These are phyloP conservation scores for Sporisorium reilianum DNA, from an alignment of 1,284 basidiomycete species.

Conservation along the genomic window DNA sequence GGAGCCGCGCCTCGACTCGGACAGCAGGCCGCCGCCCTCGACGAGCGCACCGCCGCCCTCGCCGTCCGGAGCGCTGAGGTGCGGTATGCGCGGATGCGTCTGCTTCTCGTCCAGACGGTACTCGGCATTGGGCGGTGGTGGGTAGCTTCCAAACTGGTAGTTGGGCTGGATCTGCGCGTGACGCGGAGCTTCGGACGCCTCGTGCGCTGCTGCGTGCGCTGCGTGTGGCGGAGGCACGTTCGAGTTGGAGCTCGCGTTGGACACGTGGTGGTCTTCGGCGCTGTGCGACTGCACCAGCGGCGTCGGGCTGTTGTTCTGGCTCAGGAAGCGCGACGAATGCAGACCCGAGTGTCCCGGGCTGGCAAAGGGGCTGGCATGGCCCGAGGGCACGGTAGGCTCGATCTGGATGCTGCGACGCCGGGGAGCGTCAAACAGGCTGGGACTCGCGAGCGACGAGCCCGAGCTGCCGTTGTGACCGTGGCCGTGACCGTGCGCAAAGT, in stretches of 20 bases:
- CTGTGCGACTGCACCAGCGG: conserved; percentile 38
- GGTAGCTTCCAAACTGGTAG: conserved; percentile 52
- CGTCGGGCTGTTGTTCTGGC: conserved; percentile 52
- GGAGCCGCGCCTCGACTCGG: conserved; percentile 42
- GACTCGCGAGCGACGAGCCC: conserved; percentile 37
- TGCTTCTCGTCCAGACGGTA: conserved; percentile 42
- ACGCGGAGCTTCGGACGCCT: conserved; percentile 19
- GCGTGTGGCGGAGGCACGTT: conserved; percentile 15
- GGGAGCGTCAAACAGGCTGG: conserved; percentile 44
- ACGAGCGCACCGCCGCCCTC: conserved; percentile 41
- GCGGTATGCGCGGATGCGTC: conserved; percentile 39
- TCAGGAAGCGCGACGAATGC: conserved; percentile 45
- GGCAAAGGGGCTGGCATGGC: conserved; percentile 40
- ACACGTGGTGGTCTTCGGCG: conserved; percentile 34
- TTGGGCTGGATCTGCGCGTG: conserved; percentile 41
- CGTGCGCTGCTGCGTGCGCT: conserved; percentile 19
- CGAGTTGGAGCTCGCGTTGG: conserved; percentile 16
- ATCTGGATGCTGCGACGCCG: conserved; percentile 52
- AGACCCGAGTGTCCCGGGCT: conserved; percentile 41
- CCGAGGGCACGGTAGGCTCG: conserved; percentile 48
- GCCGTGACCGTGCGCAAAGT: conserved; percentile 37
- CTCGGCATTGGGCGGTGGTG: conserved; percentile 35
- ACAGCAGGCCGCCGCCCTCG: conserved; percentile 28
- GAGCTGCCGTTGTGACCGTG: conserved; percentile 38
- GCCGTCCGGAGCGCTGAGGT: conserved; percentile 49